phyloP scores from a whole-genome alignment of 2,329 filamentous ascomycete genomes.

The Chrysoporthe cubensis region DNA sequence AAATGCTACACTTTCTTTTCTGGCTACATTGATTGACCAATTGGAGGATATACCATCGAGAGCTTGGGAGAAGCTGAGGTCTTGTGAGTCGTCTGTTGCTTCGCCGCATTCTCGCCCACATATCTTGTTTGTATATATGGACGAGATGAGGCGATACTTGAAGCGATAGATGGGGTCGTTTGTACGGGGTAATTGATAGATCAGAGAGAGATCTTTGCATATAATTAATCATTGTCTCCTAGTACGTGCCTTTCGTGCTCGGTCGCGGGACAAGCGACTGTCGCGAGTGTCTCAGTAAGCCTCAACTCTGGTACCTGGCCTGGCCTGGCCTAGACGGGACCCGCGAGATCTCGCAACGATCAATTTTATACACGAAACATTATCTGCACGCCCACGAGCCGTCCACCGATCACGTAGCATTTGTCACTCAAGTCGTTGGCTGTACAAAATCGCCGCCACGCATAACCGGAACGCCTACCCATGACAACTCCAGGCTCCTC shows the following conservation, averaged over 20 bases:
- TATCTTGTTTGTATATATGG: no score
- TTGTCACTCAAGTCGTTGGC: not conserved
- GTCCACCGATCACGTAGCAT: not conserved
- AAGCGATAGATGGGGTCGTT: no score
- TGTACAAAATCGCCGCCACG: not conserved
- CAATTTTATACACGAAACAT: not conserved
- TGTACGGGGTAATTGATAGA: no score
- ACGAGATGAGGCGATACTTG: no score
- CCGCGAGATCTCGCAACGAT: not conserved
- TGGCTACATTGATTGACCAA: not conserved
- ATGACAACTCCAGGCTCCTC: not conserved
- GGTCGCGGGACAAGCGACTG: no score
- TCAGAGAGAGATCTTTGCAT: no score
- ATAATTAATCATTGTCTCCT: no score
- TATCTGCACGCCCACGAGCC: not conserved
- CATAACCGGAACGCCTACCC: not conserved
- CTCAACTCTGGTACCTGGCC: no score
- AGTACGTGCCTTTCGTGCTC: no score
- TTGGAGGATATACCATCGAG: not conserved
- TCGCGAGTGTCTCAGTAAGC: no score
- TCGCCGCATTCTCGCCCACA: no score
- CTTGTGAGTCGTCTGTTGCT: not conserved
- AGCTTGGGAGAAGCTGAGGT: not conserved
- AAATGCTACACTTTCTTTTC: slow-evolving; percentile 9
- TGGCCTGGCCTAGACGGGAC: no score